These are phyloP conservation scores for Suillus decipiens DNA, from an alignment of 768 basidiomycete genomes.

Conservation along the genomic window DNA sequence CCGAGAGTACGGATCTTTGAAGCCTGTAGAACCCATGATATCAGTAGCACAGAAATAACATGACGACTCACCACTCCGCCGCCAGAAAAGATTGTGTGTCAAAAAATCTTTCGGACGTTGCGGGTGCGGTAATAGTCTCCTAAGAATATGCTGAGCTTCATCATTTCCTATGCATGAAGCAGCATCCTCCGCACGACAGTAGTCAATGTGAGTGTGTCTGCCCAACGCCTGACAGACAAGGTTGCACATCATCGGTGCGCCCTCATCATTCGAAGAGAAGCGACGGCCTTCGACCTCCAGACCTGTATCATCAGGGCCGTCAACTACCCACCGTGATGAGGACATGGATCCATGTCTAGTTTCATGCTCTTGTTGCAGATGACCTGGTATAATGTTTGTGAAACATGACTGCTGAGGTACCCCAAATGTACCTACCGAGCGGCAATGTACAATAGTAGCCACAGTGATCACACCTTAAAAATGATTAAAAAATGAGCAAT, in stretches of 20 bases:
- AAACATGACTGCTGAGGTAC: neutral
- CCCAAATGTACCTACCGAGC: slow-evolving; percentile 39
- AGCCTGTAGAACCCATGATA: slow-evolving; percentile 37
- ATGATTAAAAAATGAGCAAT: neutral
- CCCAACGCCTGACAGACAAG: slow-evolving; percentile 58
- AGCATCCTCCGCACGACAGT: slow-evolving; percentile 45
- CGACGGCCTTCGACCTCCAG: slow-evolving; percentile 57
- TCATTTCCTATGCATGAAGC: slow-evolving; percentile 39
- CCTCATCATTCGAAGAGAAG: slow-evolving; percentile 54
- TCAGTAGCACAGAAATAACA: neutral
- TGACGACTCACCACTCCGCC: slow-evolving; percentile 48
- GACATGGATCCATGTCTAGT: slow-evolving; percentile 68
- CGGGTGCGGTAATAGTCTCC: slow-evolving; percentile 47
- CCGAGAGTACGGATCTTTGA: slow-evolving; percentile 62
- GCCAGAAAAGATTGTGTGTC: slow-evolving; percentile 57
- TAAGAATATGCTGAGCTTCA: slow-evolving; percentile 48
- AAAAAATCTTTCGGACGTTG: slow-evolving; percentile 52
- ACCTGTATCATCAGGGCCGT: slow-evolving; percentile 48
- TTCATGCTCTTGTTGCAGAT: slow-evolving; percentile 60
- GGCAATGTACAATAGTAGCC: slow-evolving; percentile 61
- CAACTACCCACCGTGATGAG: slow-evolving; percentile 54
- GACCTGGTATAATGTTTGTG: slow-evolving; percentile 38
- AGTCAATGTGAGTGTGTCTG: slow-evolving; percentile 57
- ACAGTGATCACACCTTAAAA: slow-evolving; percentile 50
- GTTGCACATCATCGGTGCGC: slow-evolving; percentile 66